A percentile compares a stretch with the other conserved stretches of the same genome.
phyloP scores from a whole-genome alignment of 1,139 yeast genomes.

The Kodamaea suecica region DNA sequence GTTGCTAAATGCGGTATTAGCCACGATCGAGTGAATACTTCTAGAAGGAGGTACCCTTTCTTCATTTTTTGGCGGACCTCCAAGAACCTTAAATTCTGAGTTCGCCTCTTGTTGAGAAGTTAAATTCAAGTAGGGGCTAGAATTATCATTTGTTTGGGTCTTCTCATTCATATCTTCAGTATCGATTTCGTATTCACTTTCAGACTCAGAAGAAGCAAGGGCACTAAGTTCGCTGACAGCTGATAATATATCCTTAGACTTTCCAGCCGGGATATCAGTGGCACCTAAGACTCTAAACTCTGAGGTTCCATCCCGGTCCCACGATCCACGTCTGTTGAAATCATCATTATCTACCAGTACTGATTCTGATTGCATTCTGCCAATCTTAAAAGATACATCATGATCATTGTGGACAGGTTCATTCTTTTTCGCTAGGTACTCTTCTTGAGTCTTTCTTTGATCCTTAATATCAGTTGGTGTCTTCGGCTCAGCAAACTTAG shows the following conservation, averaged over 20 bases:
- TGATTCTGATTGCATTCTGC: constrained; percentile 15
- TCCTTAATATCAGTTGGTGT: neutral
- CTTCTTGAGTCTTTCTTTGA: too few relatives aligned
- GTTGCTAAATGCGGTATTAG: constrained; percentile 44
- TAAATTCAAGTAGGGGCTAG: too few relatives aligned
- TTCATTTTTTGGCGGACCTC: constrained; percentile 12
- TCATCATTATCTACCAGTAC: constrained; percentile 18
- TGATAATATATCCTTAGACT: constrained; percentile 10
- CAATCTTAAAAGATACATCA: constrained; percentile 1
- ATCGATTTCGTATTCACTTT: too few relatives aligned
- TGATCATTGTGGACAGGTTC: constrained; percentile 1
- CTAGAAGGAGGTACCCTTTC: constrained; percentile 9
- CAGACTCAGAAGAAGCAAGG: too few relatives aligned
- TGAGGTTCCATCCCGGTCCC: constrained; percentile 9
- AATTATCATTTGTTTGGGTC: too few relatives aligned
- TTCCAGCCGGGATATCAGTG: constrained; percentile 11
- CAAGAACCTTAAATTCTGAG: neutral
- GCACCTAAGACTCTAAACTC: constrained; percentile 22
- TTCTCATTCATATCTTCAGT: too few relatives aligned
- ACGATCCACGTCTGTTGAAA: constrained; percentile 11
- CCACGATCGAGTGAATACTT: constrained; percentile 29
- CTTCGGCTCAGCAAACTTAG: constrained; percentile 1
- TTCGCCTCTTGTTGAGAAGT: too few relatives aligned
- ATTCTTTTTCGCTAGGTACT: too few relatives aligned
- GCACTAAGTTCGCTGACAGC: constrained; percentile 7